Conservation (phyloP, 495 filamentous ascomycete species). For the Thozetella sp. region DNA sequence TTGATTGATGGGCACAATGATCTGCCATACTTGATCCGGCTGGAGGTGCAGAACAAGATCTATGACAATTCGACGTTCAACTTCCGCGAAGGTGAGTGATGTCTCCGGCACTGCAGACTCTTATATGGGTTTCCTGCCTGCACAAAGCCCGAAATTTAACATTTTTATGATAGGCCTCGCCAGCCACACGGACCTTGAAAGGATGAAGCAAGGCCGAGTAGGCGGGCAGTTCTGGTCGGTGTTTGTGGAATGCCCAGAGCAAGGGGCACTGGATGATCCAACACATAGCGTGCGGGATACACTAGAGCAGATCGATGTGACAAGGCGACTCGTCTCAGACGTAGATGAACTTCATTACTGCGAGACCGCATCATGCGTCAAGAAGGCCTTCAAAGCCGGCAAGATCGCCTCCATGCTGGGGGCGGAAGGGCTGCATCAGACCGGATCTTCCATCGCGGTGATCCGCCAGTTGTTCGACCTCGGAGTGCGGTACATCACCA, state of each 20-base stretch:
- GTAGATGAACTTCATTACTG: not conserved
- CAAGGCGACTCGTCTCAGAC: not conserved
- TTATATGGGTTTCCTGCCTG: not conserved
- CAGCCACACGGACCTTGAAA: not conserved
- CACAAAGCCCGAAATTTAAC: not conserved
- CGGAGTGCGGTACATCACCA: conserved; percentile 35
- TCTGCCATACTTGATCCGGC: not conserved
- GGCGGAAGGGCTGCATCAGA: conserved; percentile 21
- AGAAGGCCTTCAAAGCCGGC: not conserved
- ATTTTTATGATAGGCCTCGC: not conserved
- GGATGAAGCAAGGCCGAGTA: not conserved
- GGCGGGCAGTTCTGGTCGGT: not conserved
- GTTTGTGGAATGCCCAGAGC: not conserved
- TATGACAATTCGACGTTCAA: not conserved
- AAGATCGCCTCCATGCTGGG: not conserved
- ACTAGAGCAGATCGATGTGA: not conserved
- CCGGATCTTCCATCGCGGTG: conserved; percentile 20
- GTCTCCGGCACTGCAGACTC: not conserved
- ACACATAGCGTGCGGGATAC: not conserved
- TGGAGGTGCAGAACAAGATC: not conserved
- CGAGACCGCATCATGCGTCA: not conserved
- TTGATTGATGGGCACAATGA: conserved; percentile 2
- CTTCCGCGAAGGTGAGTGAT: not conserved
- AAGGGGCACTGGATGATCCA: not conserved
- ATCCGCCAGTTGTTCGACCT: conserved; percentile 34